Conservation (phyloP, 2,329 filamentous ascomycete species). For the Penicillium sp. region DNA sequence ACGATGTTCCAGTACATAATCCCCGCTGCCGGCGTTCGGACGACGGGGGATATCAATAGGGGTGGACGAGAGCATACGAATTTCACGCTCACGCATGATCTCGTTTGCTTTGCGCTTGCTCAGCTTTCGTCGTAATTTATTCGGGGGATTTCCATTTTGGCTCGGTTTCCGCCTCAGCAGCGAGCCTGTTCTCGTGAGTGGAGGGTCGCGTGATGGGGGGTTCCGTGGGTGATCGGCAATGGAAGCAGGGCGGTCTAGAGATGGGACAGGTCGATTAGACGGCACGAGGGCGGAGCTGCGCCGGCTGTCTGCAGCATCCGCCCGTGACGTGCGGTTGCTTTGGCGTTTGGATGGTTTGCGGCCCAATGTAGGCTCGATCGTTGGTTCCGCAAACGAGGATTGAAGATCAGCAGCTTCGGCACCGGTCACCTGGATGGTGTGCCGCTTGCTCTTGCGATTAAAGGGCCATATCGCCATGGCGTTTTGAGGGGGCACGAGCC, state of each 20-base stretch:
- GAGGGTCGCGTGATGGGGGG: conserved; percentile 22
- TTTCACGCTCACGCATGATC: conserved; percentile 72
- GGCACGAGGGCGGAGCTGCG: conserved; percentile 10
- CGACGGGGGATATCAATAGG: conserved; percentile 55
- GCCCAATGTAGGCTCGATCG: conserved; percentile 21
- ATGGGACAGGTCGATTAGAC: conserved; percentile 15
- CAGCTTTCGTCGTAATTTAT: conserved; percentile 58
- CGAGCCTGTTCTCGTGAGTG: conserved; percentile 41
- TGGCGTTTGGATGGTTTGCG: conserved; percentile 31
- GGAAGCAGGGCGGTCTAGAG: conserved; percentile 17
- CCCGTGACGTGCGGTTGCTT: conserved; percentile 24
- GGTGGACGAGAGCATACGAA: conserved; percentile 69
- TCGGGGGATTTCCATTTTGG: conserved; percentile 43
- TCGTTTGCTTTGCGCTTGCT: conserved; percentile 71
- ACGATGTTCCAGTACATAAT: conserved; percentile 43
- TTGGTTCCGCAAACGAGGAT: conserved; percentile 28
- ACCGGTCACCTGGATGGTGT: conserved; percentile 49
- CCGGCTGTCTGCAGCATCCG: conserved; percentile 19
- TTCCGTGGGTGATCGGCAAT: conserved; percentile 16
- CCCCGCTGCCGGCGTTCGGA: conserved; percentile 51
- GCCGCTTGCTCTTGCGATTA: conserved; percentile 62
- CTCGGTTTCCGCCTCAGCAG: conserved; percentile 51
- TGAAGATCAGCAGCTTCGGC: conserved; percentile 39
- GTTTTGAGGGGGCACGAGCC: conserved; percentile 15
- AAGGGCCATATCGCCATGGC: conserved; percentile 78